Evolutionary conservation across 2,329 filamentous ascomycete genomes (phyloP).

Genomic region (Ophiostoma perfectum): DNA sequence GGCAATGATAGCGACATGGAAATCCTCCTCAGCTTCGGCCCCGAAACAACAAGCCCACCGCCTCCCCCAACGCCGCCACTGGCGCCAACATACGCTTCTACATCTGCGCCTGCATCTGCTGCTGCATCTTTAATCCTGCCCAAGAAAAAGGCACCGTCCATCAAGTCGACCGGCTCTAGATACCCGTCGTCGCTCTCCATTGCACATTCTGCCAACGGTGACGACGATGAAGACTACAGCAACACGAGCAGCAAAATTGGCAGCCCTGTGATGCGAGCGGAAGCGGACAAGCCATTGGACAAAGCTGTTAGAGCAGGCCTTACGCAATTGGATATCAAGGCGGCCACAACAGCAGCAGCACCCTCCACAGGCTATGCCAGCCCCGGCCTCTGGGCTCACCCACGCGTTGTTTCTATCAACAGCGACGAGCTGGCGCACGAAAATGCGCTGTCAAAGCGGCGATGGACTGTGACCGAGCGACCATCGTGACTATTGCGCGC

Average conservation of each 20-base stretch:
- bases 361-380: conserved; percentile 17
- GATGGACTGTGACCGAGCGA: conserved; percentile 52
- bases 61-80: neutral
- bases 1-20: conserved; percentile 43
- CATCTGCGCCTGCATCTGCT: neutral
- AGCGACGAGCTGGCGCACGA: conserved; percentile 41
- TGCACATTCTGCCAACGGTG: conserved; percentile 17
- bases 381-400: conserved; percentile 41
- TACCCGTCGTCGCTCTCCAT: conserved; percentile 19
- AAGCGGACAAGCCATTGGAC: neutral
- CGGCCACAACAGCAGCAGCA: conserved; percentile 4
- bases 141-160: conserved; percentile 18
- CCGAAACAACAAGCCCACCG: conserved; percentile 5
- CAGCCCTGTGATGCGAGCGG: neutral
- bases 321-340: conserved; percentile 14
- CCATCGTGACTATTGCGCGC: conserved; percentile 6
- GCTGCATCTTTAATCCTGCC: neutral
- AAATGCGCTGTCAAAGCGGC: conserved; percentile 43
- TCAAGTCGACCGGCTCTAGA: conserved; percentile 4
- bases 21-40: conserved; percentile 26
- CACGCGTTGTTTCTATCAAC: conserved; percentile 26
- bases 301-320: conserved; percentile 8
- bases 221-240: conserved; percentile 14
- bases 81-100: neutral
- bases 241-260: neutral